Conservation (phyloP, 371 early-diverging fungal species). For the Basidiobolus heterosporus region DNA sequence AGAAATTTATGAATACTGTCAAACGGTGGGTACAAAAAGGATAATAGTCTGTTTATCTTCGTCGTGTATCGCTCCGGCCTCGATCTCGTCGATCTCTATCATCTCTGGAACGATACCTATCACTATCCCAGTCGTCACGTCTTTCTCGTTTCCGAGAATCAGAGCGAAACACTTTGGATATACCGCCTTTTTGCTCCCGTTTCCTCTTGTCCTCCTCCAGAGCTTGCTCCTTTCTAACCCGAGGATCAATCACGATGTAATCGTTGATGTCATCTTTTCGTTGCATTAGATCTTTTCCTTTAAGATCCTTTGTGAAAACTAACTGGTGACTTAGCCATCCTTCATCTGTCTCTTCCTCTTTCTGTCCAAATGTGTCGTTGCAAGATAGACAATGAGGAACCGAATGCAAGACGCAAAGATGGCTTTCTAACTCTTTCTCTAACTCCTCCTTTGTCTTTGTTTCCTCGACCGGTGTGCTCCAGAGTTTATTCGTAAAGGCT, state of each 20-base stretch:
- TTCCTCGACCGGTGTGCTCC: conserved; percentile 9
- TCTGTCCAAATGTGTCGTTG: conserved; percentile 8
- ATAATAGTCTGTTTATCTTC: too few relatives aligned
- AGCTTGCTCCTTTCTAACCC: neutral
- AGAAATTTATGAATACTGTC: too few relatives aligned
- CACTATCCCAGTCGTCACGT: too few relatives aligned
- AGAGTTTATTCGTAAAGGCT: conserved; percentile 16
- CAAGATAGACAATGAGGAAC: conserved; percentile 52
- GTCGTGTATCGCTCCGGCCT: too few relatives aligned
- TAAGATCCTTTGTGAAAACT: conserved; percentile 44
- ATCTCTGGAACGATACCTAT: too few relatives aligned
- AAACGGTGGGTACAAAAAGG: too few relatives aligned
- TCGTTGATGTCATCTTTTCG: conserved; percentile 46
- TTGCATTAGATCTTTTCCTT: conserved; percentile 39
- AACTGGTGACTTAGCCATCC: conserved; percentile 59
- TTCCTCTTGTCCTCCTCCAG: too few relatives aligned
- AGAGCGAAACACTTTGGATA: too few relatives aligned
- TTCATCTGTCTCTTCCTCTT: conserved; percentile 19
- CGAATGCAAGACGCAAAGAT: conserved; percentile 37
- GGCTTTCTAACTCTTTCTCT: conserved; percentile 12
- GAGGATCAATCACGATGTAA: conserved; percentile 60
- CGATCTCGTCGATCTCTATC: too few relatives aligned
- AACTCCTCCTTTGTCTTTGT: conserved; percentile 11
- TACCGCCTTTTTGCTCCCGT: too few relatives aligned
- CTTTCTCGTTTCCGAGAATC: too few relatives aligned